Evolutionary conservation across 805 yeast genomes (phyloP).

Genomic region (Myxozyma neglecta): DNA sequence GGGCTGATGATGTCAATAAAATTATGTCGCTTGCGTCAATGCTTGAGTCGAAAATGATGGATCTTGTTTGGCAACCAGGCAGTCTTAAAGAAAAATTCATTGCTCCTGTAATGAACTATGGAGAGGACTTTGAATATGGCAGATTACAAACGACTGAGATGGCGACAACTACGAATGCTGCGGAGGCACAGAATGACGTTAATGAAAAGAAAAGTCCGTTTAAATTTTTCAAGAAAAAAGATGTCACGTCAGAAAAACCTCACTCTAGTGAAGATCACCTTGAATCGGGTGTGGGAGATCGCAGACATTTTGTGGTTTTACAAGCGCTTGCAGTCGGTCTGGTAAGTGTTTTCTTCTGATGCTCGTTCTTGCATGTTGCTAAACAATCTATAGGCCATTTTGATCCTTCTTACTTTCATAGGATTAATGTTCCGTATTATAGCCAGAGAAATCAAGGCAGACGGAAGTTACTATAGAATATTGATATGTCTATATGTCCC

Average conservation of each 20-base stretch:
- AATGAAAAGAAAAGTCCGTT: too few relatives aligned
- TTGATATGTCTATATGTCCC: conserved; percentile 14
- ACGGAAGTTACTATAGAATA: conserved; percentile 9
- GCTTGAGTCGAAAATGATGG: conserved; percentile 25
- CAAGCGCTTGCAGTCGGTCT: conserved; percentile 13
- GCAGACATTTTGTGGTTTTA: background rate
- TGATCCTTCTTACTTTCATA: conserved; percentile 13
- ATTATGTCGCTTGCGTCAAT: conserved; percentile 9
- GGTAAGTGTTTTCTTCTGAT: background rate
- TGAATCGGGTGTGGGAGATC: background rate
- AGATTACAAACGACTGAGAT: background rate
- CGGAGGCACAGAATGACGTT: too few relatives aligned
- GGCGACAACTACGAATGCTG: background rate
- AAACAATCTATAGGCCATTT: conserved; percentile 5
- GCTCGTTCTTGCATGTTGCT: background rate
- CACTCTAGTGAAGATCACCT: background rate
- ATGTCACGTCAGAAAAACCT: background rate
- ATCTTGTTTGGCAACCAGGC: conserved; percentile 20
- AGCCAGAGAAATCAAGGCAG: conserved; percentile 23
- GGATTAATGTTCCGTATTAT: conserved; percentile 21
- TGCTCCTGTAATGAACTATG: background rate
- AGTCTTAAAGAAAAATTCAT: conserved; percentile 1
- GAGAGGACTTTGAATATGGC: background rate
- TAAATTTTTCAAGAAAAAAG: background rate
- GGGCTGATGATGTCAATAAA: conserved; percentile 22